phyloP scores from a whole-genome alignment of 352 stramenopile species.

The Phytophthora boehmeriae region DNA sequence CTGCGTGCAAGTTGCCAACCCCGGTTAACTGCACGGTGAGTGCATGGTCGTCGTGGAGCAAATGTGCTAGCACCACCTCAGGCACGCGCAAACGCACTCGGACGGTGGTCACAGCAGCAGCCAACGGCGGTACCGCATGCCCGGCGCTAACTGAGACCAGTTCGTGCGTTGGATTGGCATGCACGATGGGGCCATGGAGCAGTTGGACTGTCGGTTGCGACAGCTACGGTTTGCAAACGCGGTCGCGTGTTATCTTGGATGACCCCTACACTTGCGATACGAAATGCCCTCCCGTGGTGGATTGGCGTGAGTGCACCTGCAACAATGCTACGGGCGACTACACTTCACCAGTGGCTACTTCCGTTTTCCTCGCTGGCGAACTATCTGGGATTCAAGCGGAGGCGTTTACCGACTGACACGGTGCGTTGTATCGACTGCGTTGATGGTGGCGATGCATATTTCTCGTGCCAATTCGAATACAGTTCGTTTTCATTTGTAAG shows the following conservation, averaged over 20 bases:
- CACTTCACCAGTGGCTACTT: constrained; percentile 7
- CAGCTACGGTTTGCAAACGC: constrained; percentile 43
- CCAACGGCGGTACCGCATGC: constrained; percentile 47
- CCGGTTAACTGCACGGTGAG: constrained; percentile 53
- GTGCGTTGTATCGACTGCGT: too few relatives aligned
- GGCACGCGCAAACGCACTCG: constrained; percentile 41
- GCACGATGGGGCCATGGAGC: constrained; percentile 51
- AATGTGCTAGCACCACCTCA: constrained; percentile 38
- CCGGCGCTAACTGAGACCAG: constrained; percentile 37
- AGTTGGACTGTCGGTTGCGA: constrained; percentile 59
- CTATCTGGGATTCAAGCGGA: constrained; percentile 12
- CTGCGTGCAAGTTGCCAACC: constrained; percentile 48
- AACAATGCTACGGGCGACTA: constrained; percentile 36
- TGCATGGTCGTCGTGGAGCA: constrained; percentile 51
- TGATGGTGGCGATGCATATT: too few relatives aligned
- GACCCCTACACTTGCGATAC: constrained; percentile 43
- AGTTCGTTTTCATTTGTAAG: too few relatives aligned
- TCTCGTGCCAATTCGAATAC: too few relatives aligned
- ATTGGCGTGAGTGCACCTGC: constrained; percentile 45
- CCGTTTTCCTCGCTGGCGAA: constrained; percentile 16
- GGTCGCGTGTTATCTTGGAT: constrained; percentile 39
- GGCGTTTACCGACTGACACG: constrained; percentile 24
- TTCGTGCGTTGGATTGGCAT: constrained; percentile 52
- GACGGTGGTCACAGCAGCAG: constrained; percentile 39
- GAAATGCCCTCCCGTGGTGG: constrained; percentile 25